Percentiles rank a stretch among this genome's conserved stretches.
Conservation (phyloP, 805 yeast genomes). For the Metschnikowia arizonensis region DNA sequence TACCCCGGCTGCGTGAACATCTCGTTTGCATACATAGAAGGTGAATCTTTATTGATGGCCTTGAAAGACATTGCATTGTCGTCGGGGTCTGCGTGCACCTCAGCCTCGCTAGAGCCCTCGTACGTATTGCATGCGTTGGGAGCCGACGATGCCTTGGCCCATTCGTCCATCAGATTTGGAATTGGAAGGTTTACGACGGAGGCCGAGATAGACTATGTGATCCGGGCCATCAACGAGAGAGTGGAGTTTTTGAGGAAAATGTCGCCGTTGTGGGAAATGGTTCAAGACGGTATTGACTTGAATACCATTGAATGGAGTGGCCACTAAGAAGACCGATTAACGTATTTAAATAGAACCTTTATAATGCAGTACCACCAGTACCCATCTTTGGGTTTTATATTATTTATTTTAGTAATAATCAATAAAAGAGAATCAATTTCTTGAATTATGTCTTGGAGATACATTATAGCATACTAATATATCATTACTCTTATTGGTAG, state of each 20-base stretch:
- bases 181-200: conserved; percentile 97
- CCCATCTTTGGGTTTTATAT: too few species aligned
- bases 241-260: conserved; percentile 88
- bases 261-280: conserved; percentile 98
- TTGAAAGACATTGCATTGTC: conserved; percentile 93
- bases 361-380: too few species aligned
- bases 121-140: conserved; percentile 96
- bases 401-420: too few species aligned
- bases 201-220: conserved; percentile 90
- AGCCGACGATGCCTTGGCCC: conserved; percentile 97
- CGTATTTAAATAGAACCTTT: too few species aligned
- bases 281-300: conserved; percentile 95
- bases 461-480: too few species aligned
- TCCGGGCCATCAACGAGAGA: conserved; percentile 81
- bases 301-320: conserved; percentile 97
- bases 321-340: conserved; percentile 49
- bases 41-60: conserved; percentile 96
- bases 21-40: conserved; percentile 96
- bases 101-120: conserved; percentile 96
- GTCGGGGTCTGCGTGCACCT: conserved; percentile 97
- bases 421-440: too few species aligned
- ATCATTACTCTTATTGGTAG: too few species aligned
- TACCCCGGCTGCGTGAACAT: conserved; percentile 95
- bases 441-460: too few species aligned
- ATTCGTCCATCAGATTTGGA: conserved; percentile 96